These are phyloP conservation scores for Podochytrium sp. DNA, from an alignment of 192 early-diverging fungal genomes.

Conservation along the genomic window DNA sequence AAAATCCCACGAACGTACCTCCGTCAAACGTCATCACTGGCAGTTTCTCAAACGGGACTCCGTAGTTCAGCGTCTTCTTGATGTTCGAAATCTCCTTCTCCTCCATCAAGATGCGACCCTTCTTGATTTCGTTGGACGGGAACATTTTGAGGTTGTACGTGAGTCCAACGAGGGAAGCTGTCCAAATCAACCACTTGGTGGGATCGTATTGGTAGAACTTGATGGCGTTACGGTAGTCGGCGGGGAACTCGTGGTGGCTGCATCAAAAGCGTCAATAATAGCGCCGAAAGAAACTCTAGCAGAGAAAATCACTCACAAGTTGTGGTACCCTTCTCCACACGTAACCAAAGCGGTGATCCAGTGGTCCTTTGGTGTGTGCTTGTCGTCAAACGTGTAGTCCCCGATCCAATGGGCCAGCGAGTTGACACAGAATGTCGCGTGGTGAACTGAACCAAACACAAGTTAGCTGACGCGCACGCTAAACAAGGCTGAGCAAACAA, in stretches of 20 bases:
- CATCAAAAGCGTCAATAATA: conserved; percentile 67
- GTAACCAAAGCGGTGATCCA: conserved; percentile 51
- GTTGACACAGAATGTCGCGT: conserved; percentile 62
- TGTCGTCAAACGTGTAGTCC: conserved; percentile 66
- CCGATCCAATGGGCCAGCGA: conserved; percentile 57
- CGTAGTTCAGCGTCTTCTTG: conserved; percentile 72
- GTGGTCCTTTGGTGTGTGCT: conserved; percentile 66
- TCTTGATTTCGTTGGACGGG: conserved; percentile 52
- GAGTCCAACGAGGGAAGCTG: conserved; percentile 43
- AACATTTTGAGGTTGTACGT: conserved; percentile 55
- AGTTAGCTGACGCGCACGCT: background rate
- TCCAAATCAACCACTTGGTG: conserved; percentile 57
- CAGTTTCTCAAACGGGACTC: conserved; percentile 69
- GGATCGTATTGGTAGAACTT: conserved; percentile 55
- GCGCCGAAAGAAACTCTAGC: conserved; percentile 64
- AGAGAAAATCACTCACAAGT: conserved; percentile 38
- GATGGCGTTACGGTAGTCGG: conserved; percentile 62
- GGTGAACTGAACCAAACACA: conserved; percentile 43
- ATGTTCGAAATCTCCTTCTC: conserved; percentile 71
- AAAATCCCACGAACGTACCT: conserved; percentile 37
- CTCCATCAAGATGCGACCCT: conserved; percentile 73
- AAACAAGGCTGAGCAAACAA: too few species aligned
- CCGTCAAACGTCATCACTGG: conserved; percentile 54
- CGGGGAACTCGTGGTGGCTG: conserved; percentile 68
- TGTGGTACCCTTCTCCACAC: conserved; percentile 61